Conservation (phyloP, 2,329 filamentous ascomycete species). For the Thielaviopsis punctulata region DNA sequence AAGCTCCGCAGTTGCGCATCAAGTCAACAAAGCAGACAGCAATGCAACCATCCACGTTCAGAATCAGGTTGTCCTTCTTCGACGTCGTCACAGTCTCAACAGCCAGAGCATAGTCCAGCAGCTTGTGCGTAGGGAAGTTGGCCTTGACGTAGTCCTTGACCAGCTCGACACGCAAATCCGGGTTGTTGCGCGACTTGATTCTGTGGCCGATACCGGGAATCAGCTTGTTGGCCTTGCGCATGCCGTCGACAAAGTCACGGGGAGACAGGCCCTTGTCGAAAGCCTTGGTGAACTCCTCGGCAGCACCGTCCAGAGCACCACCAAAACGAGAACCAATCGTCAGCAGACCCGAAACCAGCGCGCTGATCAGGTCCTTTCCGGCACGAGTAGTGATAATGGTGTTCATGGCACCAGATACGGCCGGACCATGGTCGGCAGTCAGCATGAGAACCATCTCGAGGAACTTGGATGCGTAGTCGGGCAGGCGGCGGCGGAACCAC, state of each 20-base stretch:
- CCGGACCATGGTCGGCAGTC: slow-evolving; percentile 95
- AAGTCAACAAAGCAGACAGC: slow-evolving; percentile 98
- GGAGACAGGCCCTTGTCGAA: slow-evolving; percentile 97
- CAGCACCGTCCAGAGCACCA: slow-evolving; percentile 93
- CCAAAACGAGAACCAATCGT: slow-evolving; percentile 97
- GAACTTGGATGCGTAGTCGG: slow-evolving; percentile 94
- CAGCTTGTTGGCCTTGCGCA: slow-evolving; percentile 99
- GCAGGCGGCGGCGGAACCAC: slow-evolving; percentile 97
- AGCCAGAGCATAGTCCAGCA: slow-evolving; percentile 95
- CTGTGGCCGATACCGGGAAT: slow-evolving; percentile 98
- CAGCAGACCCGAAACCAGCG: slow-evolving; percentile 87
- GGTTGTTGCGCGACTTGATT: slow-evolving; percentile 99
- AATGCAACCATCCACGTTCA: slow-evolving; percentile 96
- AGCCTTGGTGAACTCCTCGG: slow-evolving; percentile 95
- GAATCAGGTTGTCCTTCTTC: slow-evolving; percentile 99
- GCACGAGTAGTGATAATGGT: slow-evolving; percentile 99
- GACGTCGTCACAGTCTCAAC: slow-evolving; percentile 97
- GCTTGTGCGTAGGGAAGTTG: slow-evolving; percentile 95
- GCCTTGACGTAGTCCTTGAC: slow-evolving; percentile 98
- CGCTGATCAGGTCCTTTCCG: slow-evolving; percentile 93
- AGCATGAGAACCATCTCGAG: slow-evolving; percentile 99
- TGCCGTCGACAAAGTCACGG: slow-evolving; percentile 95
- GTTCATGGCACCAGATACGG: slow-evolving; percentile 99
- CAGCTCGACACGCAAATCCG: slow-evolving; percentile 96
- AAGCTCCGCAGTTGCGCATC: slow-evolving; percentile 92